These are phyloP conservation scores for Rhynchospora tenuis DNA, from an alignment of 176 grass and related monocot genomes.

Conservation along the genomic window DNA sequence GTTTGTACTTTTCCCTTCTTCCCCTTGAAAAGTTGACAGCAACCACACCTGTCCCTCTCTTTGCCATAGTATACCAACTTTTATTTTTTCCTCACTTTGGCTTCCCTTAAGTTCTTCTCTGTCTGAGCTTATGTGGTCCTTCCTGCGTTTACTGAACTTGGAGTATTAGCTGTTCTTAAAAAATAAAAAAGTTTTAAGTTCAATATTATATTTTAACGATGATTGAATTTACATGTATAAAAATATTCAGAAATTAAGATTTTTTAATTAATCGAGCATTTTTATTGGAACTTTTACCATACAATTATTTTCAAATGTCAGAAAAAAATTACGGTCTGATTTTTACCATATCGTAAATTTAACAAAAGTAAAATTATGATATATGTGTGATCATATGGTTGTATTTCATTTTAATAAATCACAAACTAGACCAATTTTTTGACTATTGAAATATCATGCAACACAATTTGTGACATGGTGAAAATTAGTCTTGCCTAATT, in stretches of 20 bases:
- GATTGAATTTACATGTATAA: neutral
- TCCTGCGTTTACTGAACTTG: neutral
- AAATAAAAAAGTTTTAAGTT: too few species aligned
- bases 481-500: neutral
- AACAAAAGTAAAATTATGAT: neutral
- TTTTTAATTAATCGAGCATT: too few species aligned
- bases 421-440: neutral
- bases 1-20: constrained; percentile 26
- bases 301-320: too few species aligned
- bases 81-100: neutral
- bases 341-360: too few species aligned
- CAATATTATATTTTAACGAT: neutral
- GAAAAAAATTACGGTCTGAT: too few species aligned
- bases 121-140: neutral
- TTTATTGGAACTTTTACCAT: too few species aligned
- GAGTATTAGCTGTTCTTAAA: neutral
- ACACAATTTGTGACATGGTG: neutral
- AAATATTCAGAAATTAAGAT: too few species aligned
- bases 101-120: neutral
- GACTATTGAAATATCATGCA: neutral
- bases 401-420: neutral
- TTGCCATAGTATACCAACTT: neutral
- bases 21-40: constrained; percentile 36
- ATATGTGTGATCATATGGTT: neutral
- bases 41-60: constrained; percentile 28